phyloP scores from a whole-genome alignment of 192 early-diverging fungal genomes.

The Entomortierella lignicola region DNA sequence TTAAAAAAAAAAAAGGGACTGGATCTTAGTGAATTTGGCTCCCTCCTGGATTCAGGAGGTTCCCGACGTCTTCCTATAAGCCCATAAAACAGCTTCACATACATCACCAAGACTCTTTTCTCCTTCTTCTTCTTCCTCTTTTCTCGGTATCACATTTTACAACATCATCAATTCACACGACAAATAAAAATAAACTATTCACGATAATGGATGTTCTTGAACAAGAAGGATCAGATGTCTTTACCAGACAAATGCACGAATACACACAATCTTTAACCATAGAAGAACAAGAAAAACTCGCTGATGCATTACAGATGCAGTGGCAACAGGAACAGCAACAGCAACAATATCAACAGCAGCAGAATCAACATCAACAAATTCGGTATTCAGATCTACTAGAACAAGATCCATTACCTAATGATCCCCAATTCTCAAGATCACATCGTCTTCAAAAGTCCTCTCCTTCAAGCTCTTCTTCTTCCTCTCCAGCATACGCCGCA shows the following conservation, averaged over 20 bases:
- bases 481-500: conserved; percentile 25
- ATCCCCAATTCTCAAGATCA: neutral
- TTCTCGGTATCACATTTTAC: no score
- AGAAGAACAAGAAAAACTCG: neutral
- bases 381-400: neutral
- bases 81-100: no score
- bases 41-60: conserved; percentile 1
- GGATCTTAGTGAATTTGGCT: no score
- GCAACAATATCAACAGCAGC: neutral
- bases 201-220: neutral
- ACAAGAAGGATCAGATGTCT: neutral
- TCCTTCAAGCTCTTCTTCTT: conserved; percentile 7
- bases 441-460: conserved; percentile 7
- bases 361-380: conserved; percentile 11
- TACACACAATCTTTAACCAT: conserved; percentile 1
- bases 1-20: no score
- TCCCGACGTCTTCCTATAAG: no score
- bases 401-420: neutral
- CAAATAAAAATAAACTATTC: no score
- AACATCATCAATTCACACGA: no score
- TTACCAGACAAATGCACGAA: neutral
- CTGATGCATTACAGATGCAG: conserved; percentile 6
- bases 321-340: conserved; percentile 9
- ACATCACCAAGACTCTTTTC: no score
- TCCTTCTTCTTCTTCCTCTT: no score